Conservation (phyloP, 352 stramenopile species). For the Globisporangium spinosum region DNA sequence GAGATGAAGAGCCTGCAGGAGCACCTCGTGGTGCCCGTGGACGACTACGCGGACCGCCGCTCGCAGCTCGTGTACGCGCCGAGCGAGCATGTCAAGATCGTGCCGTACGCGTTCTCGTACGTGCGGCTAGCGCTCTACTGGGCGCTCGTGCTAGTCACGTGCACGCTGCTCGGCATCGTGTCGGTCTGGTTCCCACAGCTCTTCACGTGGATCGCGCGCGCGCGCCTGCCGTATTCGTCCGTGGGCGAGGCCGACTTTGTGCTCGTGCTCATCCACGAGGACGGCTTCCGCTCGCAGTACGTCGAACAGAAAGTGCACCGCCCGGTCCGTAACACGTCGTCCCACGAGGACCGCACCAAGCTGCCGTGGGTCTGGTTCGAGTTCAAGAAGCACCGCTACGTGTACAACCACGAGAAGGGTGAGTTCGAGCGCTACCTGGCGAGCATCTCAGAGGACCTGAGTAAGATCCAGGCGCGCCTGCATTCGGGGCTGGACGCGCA, state of each 20-base stretch:
- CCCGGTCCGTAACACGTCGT: not conserved
- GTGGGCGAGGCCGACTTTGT: constrained; percentile 44
- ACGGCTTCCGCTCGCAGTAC: constrained; percentile 32
- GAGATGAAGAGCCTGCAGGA: constrained; percentile 39
- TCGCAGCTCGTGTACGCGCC: constrained; percentile 40
- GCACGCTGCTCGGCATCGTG: constrained; percentile 30
- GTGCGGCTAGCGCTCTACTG: constrained; percentile 33
- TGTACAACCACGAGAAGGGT: constrained; percentile 44
- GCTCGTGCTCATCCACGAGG: constrained; percentile 37
- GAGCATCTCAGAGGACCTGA: constrained; percentile 27
- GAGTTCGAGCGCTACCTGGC: constrained; percentile 53
- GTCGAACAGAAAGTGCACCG: constrained; percentile 37
- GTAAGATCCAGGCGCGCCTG: constrained; percentile 22
- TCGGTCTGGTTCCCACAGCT: constrained; percentile 64
- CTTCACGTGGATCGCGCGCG: constrained; percentile 50
- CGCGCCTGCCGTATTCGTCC: constrained; percentile 19
- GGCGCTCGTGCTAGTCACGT: constrained; percentile 25
- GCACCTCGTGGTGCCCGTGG: constrained; percentile 43
- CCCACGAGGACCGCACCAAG: constrained; percentile 22
- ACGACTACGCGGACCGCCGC: constrained; percentile 33
- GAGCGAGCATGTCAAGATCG: constrained; percentile 33
- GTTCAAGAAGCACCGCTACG: constrained; percentile 67
- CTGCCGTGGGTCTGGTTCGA: constrained; percentile 53
- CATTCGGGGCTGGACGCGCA: constrained; percentile 24
- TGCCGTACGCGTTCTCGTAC: constrained; percentile 37